Conservation (phyloP, 2,329 filamentous ascomycete genomes). For the Claviceps maximensis region DNA sequence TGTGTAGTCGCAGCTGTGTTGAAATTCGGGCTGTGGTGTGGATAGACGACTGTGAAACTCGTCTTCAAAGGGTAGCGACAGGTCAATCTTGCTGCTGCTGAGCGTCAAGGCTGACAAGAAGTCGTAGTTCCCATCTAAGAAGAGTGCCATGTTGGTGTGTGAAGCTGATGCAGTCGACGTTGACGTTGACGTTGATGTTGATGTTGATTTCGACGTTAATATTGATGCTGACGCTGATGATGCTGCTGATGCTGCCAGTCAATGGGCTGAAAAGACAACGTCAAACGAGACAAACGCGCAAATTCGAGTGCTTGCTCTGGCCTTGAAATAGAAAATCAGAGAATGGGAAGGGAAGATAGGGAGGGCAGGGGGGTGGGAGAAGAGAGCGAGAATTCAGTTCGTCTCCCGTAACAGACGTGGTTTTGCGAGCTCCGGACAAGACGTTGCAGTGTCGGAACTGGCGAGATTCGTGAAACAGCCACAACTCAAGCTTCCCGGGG, state of each 20-base stretch:
- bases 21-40: background rate
- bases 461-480: background rate
- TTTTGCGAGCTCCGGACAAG: background rate
- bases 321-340: background rate
- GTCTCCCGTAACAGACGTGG: background rate
- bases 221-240: background rate
- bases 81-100: background rate
- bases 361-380: too few species aligned
- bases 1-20: background rate
- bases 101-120: background rate
- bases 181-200: background rate
- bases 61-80: conserved; percentile 2
- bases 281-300: background rate
- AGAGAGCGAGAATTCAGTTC: background rate
- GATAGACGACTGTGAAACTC: background rate
- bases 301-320: background rate
- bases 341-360: background rate
- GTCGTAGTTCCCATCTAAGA: background rate
- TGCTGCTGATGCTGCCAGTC: background rate
- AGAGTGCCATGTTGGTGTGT: background rate
- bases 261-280: background rate
- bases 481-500: background rate
- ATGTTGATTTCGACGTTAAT: background rate
- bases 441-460: background rate
- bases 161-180: background rate